Evolutionary conservation across 1,284 basidiomycete genomes (phyloP).

Genomic region (Porodaedalea pini): DNA sequence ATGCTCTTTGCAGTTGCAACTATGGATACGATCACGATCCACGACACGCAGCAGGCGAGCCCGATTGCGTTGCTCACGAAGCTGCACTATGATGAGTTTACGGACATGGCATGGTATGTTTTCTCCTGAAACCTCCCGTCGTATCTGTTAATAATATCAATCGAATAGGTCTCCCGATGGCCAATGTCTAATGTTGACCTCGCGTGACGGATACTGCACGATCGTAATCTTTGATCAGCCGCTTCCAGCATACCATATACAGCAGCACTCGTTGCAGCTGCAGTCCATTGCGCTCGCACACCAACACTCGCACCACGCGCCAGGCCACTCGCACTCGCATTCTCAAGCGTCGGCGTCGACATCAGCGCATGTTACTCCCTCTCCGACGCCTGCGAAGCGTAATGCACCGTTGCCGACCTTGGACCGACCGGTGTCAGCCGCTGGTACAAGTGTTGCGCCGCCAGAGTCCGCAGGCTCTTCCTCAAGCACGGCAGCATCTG

Average conservation of each 20-base stretch:
- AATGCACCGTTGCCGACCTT: slow-evolving; percentile 41
- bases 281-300: slow-evolving; percentile 85
- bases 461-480: background rate
- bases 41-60: slow-evolving; percentile 94
- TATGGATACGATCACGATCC: slow-evolving; percentile 92
- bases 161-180: slow-evolving; percentile 87
- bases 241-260: slow-evolving; percentile 79
- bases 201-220: slow-evolving; percentile 96
- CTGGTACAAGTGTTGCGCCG: background rate
- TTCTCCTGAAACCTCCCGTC: background rate
- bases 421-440: background rate
- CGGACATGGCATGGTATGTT: slow-evolving; percentile 87
- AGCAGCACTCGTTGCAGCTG: slow-evolving; percentile 83
- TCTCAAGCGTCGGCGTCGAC: slow-evolving; percentile 37
- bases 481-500: slow-evolving; percentile 20
- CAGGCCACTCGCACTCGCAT: slow-evolving; percentile 31
- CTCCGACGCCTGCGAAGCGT: slow-evolving; percentile 51
- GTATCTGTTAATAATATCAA: background rate
- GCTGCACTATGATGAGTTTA: slow-evolving; percentile 96
- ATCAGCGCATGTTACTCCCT: slow-evolving; percentile 39
- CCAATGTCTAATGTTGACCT: slow-evolving; percentile 87
- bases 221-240: slow-evolving; percentile 90
- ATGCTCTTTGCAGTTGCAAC: slow-evolving; percentile 97
- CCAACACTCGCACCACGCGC: slow-evolving; percentile 53
- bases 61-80: slow-evolving; percentile 93